Evolutionary conservation across 768 basidiomycete genomes (phyloP).

Genomic region (Cantharellus cinnabarinus): DNA sequence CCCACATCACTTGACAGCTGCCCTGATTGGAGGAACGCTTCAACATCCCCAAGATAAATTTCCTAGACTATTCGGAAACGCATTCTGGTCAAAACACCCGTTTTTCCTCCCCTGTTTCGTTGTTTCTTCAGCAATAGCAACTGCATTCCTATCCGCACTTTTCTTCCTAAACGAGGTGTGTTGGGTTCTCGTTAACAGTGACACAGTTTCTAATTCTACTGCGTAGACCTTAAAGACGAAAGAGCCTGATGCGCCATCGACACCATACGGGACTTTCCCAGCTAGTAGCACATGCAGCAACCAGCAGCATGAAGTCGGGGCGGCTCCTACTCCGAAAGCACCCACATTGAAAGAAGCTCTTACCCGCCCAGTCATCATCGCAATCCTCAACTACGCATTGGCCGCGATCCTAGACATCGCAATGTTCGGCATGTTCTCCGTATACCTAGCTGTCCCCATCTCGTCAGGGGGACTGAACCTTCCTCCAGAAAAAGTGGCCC

Average conservation of each 20-base stretch:
- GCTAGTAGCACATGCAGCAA: background rate
- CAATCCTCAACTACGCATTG: slow-evolving; percentile 42
- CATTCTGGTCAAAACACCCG: slow-evolving; percentile 6
- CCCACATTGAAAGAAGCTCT: slow-evolving; percentile 3
- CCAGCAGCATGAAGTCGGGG: background rate
- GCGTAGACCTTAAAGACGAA: background rate
- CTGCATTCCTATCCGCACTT: background rate
- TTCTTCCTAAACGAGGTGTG: background rate
- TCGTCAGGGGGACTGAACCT: slow-evolving; percentile 20
- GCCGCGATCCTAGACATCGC: slow-evolving; percentile 49
- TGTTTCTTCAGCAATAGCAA: background rate
- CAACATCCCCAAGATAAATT: slow-evolving; percentile 7
- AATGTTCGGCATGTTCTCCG: slow-evolving; percentile 41
- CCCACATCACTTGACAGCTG: background rate
- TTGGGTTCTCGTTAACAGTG: background rate
- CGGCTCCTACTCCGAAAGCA: background rate
- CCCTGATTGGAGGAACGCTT: slow-evolving; percentile 7
- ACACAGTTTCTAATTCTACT: background rate
- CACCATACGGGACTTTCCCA: background rate
- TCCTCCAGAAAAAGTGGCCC: slow-evolving; percentile 43
- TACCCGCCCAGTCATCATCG: slow-evolving; percentile 26
- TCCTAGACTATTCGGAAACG: background rate
- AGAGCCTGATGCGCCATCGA: background rate
- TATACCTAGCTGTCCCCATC: background rate
- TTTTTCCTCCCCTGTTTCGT: slow-evolving; percentile 9